Base-by-base conservation (phyloP, 2,329 filamentous ascomycete genomes). In the Myriosclerotinia curreyana region DNA sequence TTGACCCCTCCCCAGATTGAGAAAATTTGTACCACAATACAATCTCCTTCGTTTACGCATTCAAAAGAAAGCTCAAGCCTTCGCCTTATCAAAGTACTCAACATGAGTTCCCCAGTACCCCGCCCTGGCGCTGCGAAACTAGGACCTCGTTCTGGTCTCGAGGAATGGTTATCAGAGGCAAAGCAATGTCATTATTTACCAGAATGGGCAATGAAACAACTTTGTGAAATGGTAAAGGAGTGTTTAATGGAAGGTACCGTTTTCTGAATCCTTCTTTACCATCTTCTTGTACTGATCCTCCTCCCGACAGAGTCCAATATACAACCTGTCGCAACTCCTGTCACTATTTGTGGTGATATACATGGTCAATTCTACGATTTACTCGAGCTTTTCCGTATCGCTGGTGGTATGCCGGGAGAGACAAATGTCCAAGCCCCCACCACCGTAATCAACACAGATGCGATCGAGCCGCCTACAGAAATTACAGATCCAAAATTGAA, bases 311-410 rank as follows among this genome's bases (percentile, higher is more conserved):
- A 99, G 79, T 97, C 93, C 69, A 99, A 99, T 76, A 98, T 99
- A 66, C 95, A 98, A 76, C 95, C 95, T n/a, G 94, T 99, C 25
- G 87, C 90, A 62, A 96, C 95, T 0, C 95, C 95, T 8, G 95
- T 99, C 68, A 99, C 95, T 6, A 90, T 99, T 68, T 98, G 95
- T 74, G 95, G 95, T 75, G 95, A 99, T 76, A 98, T 99, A 68
- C 95, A 99, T 78, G 95, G 95, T 72, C 95, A 99, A 79, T 98
- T 98, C 77, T 98, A 99, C 79, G 95, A 99, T 77, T 83, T 99
- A 12, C 86, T 98, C 67, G 95, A 99, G 80, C 86, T 99, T 58
- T 99, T 99, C 79, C 89, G 93, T 62, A 94, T 99, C 49, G 92
- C 94, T 54, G 95, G 95, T 66, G 95, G 95, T 69, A 97, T 98